A percentile compares a stretch with the other conserved stretches of the same genome.
Evolutionary conservation across 2,329 filamentous ascomycete genomes (phyloP).

Genomic region (Colletotrichum simmondsii): DNA sequence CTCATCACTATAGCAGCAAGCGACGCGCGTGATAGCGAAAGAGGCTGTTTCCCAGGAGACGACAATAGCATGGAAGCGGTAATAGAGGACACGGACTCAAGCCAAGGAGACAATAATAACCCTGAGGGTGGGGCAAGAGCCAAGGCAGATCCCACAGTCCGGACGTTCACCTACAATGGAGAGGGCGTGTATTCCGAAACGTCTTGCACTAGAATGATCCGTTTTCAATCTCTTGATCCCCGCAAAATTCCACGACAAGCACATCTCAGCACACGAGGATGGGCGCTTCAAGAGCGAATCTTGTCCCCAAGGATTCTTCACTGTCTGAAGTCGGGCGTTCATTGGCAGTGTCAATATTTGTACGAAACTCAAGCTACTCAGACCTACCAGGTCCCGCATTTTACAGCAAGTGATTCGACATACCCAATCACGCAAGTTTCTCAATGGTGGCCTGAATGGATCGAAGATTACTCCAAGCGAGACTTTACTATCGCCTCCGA

Average conservation of each 20-base stretch:
- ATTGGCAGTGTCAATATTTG: background rate
- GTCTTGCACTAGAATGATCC: background rate
- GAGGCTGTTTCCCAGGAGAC: background rate
- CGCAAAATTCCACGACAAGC: background rate
- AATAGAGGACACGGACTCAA: too few species aligned
- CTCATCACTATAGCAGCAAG: background rate
- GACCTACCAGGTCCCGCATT: background rate
- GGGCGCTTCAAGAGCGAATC: conserved; percentile 5
- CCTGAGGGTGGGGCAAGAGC: background rate
- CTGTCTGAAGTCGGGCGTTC: background rate
- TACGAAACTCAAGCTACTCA: conserved; percentile 6
- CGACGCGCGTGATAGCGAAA: background rate
- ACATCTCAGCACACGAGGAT: background rate
- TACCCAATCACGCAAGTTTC: background rate
- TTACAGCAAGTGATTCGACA: background rate
- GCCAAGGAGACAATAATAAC: background rate
- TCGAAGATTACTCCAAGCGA: background rate
- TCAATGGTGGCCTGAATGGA: background rate
- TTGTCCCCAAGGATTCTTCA: background rate
- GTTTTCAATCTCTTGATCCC: background rate
- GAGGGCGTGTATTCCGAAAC: fast-evolving
- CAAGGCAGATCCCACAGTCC: background rate
- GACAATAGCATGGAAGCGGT: background rate
- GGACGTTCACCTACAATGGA: background rate
- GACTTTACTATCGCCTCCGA: conserved; percentile 4